Percentiles rank a stretch among this genome's conserved stretches.
These are phyloP conservation scores for Fusarium buxicola DNA, from an alignment of 2,329 filamentous ascomycete species.

Conservation along the genomic window DNA sequence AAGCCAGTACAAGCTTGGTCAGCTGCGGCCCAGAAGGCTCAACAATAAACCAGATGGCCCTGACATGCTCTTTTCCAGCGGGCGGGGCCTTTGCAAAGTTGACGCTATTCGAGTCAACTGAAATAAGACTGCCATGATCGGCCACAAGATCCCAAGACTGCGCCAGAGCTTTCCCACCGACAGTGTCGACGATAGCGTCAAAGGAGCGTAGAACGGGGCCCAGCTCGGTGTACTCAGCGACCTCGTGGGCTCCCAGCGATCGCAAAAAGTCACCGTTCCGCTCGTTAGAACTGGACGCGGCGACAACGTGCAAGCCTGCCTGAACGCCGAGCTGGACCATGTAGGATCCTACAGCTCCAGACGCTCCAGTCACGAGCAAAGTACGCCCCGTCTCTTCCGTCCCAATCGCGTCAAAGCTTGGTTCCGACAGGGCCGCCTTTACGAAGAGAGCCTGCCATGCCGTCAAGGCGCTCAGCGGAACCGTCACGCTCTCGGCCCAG, in stretches of 20 bases:
- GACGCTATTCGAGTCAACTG: constrained; percentile 27
- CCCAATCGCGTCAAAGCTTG: constrained; percentile 6
- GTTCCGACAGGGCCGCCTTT: constrained; percentile 32
- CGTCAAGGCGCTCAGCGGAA: constrained; percentile 51
- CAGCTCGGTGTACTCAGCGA: constrained; percentile 32
- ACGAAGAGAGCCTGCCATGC: constrained; percentile 51
- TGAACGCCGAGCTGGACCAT: constrained; percentile 50
- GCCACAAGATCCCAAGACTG: constrained; percentile 46
- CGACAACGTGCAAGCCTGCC: constrained; percentile 47
- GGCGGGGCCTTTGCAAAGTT: constrained; percentile 1
- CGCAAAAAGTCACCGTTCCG: constrained; percentile 18
- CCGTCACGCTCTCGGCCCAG: constrained; percentile 49
- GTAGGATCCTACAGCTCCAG: constrained; percentile 52
- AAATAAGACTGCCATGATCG: constrained; percentile 38
- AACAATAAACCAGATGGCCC: constrained; percentile 15
- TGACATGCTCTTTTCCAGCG: constrained; percentile 1
- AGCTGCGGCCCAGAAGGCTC: constrained; percentile 4
- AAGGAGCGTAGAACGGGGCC: not conserved
- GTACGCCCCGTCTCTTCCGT: constrained; percentile 10
- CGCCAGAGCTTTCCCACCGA: constrained; percentile 45
- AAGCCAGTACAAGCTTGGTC: not conserved
- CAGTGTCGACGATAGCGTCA: constrained; percentile 49
- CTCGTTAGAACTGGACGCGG: constrained; percentile 44
- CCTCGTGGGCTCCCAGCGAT: constrained; percentile 45
- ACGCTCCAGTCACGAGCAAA: constrained; percentile 51